Percentiles rank a stretch among this genome's conserved stretches.
Evolutionary conservation across 257 asterid species (phyloP).

Genomic region (Nicotiana benthamiana): DNA sequence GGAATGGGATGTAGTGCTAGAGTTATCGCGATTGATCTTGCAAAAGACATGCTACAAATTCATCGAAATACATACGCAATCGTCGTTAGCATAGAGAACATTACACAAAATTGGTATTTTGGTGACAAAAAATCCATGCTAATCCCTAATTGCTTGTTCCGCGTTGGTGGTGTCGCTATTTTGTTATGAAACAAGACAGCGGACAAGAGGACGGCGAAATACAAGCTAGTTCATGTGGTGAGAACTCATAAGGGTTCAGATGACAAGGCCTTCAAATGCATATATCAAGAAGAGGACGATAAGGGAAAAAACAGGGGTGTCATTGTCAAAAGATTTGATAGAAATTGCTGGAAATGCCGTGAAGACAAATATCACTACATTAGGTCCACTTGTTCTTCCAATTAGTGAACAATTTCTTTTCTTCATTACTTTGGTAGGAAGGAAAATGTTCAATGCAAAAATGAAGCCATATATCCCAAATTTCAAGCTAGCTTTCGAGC

Average conservation of each 20-base stretch:
- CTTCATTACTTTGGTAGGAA: conserved; percentile 14
- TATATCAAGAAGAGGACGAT: conserved; percentile 29
- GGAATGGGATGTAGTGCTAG: conserved; percentile 52
- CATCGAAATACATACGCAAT: conserved; percentile 30
- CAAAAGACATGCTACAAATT: conserved; percentile 29
- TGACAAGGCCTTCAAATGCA: conserved; percentile 28
- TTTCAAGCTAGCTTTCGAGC: conserved; percentile 38
- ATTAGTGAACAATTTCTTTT: conserved; percentile 34
- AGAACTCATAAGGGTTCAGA: conserved; percentile 39
- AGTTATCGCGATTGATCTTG: conserved; percentile 33
- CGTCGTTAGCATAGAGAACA: conserved; percentile 35
- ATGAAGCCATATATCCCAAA: conserved; percentile 30
- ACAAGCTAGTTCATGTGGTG: conserved; percentile 26
- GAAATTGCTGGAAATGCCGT: conserved; percentile 33
- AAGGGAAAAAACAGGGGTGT: conserved; percentile 29
- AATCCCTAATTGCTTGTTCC: conserved; percentile 39
- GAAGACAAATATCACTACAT: conserved; percentile 31
- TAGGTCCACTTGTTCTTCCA: conserved; percentile 39
- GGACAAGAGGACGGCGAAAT: conserved; percentile 25
- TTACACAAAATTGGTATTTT: conserved; percentile 38
- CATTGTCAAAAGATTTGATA: conserved; percentile 33
- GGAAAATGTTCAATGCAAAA: conserved; percentile 18
- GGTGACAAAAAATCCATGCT: conserved; percentile 36
- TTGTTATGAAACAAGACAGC: conserved; percentile 23
- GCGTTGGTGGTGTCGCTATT: conserved; percentile 31